phyloP scores from a whole-genome alignment of 2,329 filamentous ascomycete species.

The Corynespora cassiicola region DNA sequence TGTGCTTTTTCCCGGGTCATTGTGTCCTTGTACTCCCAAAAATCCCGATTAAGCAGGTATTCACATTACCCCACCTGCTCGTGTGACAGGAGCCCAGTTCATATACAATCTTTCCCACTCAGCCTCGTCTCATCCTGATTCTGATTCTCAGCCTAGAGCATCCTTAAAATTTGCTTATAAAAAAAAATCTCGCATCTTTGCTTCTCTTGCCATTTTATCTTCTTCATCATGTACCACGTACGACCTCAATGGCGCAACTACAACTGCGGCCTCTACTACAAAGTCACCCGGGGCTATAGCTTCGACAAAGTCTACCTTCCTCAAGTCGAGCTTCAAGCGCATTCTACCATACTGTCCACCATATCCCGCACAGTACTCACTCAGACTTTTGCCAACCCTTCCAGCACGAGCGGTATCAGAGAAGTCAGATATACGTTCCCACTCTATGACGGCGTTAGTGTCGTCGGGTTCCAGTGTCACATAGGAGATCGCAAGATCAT shows the following conservation, averaged over 20 bases:
- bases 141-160: too few relatives aligned
- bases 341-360: constrained; percentile 67
- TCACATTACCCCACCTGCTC: too few relatives aligned
- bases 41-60: too few relatives aligned
- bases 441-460: constrained; percentile 73
- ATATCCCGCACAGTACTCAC: constrained; percentile 59
- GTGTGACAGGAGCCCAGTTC: too few relatives aligned
- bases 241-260: constrained; percentile 13
- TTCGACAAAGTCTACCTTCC: constrained; percentile 56
- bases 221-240: too few relatives aligned
- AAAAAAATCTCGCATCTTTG: too few relatives aligned
- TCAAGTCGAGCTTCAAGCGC: constrained; percentile 62
- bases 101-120: too few relatives aligned
- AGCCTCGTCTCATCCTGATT: too few relatives aligned
- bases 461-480: constrained; percentile 71
- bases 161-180: too few relatives aligned
- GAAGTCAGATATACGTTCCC: constrained; percentile 73
- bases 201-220: too few relatives aligned
- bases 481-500: constrained; percentile 66
- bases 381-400: constrained; percentile 69
- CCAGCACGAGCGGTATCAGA: constrained; percentile 50
- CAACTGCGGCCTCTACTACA: constrained; percentile 41
- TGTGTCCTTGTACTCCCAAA: too few relatives aligned
- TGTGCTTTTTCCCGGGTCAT: too few relatives aligned
- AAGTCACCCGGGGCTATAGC: constrained; percentile 2